Conservation (phyloP, 2,329 filamentous ascomycete species). For the Alternaria viburni region DNA sequence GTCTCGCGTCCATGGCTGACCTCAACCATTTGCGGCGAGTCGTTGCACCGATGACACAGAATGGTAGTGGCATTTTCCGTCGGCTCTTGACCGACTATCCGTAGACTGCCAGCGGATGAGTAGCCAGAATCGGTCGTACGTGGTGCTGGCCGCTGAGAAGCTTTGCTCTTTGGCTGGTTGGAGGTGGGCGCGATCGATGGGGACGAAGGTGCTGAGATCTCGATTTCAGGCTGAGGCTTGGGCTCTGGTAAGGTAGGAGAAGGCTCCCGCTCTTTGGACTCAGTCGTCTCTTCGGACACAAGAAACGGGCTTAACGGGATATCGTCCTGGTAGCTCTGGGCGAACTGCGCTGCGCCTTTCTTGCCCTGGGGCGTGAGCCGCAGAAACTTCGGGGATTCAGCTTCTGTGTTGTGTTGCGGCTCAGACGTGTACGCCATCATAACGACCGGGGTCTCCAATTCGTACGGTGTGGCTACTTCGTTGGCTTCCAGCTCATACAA, state of each 20-base stretch:
- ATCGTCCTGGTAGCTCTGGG: slow-evolving; percentile 39
- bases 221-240: slow-evolving; percentile 5
- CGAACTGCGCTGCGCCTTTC: slow-evolving; percentile 26
- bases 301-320: slow-evolving; percentile 35
- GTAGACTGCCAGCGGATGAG: slow-evolving; percentile 46
- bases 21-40: slow-evolving; percentile 3
- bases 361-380: slow-evolving; percentile 29
- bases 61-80: slow-evolving; percentile 13
- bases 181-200: slow-evolving; percentile 6
- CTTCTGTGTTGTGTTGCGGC: neutral
- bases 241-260: slow-evolving; percentile 16
- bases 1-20: neutral
- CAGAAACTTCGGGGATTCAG: slow-evolving; percentile 19
- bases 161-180: slow-evolving; percentile 10
- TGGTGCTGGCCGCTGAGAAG: slow-evolving; percentile 29
- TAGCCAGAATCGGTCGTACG: slow-evolving; percentile 49
- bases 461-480: neutral
- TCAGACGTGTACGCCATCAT: slow-evolving; percentile 6
- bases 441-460: neutral
- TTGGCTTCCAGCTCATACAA: slow-evolving; percentile 12
- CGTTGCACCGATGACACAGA: slow-evolving; percentile 8
- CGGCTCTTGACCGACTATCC: slow-evolving; percentile 9
- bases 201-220: slow-evolving; percentile 7
- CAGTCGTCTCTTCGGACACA: neutral
- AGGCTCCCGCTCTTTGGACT: neutral